These are phyloP conservation scores for Fusarium sp. DNA, from an alignment of 2,329 filamentous ascomycete species.

Conservation along the genomic window DNA sequence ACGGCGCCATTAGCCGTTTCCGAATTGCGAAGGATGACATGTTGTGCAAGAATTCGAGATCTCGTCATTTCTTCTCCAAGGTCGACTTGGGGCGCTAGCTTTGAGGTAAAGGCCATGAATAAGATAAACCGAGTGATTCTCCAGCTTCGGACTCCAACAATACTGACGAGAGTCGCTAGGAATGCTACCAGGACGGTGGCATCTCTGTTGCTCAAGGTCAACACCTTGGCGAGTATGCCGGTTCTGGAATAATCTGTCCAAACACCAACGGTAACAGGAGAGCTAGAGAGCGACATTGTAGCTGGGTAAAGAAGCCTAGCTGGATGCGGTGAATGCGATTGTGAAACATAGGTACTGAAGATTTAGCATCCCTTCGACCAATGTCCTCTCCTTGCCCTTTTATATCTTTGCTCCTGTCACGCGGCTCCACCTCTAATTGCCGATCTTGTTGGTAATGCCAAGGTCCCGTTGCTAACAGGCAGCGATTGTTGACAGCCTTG, in stretches of 20 bases:
- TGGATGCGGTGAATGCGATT: no score
- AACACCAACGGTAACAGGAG: not conserved
- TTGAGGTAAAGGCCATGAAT: conserved; percentile 1
- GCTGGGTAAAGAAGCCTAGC: no score
- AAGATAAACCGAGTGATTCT: conserved; percentile 3
- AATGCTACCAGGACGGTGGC: conserved; percentile 1
- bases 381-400: no score
- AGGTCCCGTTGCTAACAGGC: no score
- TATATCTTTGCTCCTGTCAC: no score
- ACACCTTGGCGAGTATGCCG: not conserved
- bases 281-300: not conserved
- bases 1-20: not conserved
- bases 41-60: not conserved
- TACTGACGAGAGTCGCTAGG: not conserved
- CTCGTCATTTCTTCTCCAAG: not conserved
- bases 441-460: no score
- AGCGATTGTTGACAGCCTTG: no score
- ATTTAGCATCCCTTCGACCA: no score
- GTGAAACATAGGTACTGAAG: no score
- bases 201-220: conserved; percentile 7
- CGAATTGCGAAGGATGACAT: conserved; percentile 3
- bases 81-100: not conserved
- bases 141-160: conserved; percentile 7
- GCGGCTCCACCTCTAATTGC: no score
- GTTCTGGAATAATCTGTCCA: not conserved